Base-by-base conservation (phyloP, 176 grass and related monocot genomes). In the Metroxylon sagu region DNA sequence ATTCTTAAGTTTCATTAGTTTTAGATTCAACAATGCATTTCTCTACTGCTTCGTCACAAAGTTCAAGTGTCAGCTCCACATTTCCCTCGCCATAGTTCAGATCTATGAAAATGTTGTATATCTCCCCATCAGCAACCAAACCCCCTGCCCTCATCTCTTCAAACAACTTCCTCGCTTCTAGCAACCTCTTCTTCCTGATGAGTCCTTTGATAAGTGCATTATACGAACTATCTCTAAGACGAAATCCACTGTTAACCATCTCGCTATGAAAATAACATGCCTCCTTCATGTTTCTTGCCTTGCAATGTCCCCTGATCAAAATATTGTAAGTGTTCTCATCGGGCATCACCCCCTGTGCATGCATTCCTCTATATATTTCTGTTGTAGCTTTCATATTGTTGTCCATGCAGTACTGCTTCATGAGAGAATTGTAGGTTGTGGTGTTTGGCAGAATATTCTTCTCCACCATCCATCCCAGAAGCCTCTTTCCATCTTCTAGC, bases 301-400 rank as follows among this genome's bases (percentile, higher is more conserved):
- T 96, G 43, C 77, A 90, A 66, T 96, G 86, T 14, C 91, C 91
- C 68, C 71, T 87, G 57, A 96, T 66, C 77, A 96, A 85, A 77
- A 90, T 96, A 67, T 90, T 89, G 71, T 96, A 96, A 21, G 86
- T 96, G 61, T 85, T 90, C 61, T 90, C 86, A 75, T 90, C 79
- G 10, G 83, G 77, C 49, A 23, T 29, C 25, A 85, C 75, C 53
- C 80, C 57, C 61, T 64, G 70, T 50, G 83, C 79, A 25, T 57
- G 21, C 91, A 90, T 96, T 67, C 60, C 54, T 63, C 70, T 87
- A 67, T 90, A 96, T 55, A 96, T 74, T 71, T 90, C 77, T 14
- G 86, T 90, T 56, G 80, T 69, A 28, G 60, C 74, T 73, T 96
- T 96, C 80, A 90, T 90, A 62, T 90, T 85, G 74, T 85, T 96